Evolutionary conservation across 495 filamentous ascomycete species (phyloP).

Genomic region (Neurospora sp.): DNA sequence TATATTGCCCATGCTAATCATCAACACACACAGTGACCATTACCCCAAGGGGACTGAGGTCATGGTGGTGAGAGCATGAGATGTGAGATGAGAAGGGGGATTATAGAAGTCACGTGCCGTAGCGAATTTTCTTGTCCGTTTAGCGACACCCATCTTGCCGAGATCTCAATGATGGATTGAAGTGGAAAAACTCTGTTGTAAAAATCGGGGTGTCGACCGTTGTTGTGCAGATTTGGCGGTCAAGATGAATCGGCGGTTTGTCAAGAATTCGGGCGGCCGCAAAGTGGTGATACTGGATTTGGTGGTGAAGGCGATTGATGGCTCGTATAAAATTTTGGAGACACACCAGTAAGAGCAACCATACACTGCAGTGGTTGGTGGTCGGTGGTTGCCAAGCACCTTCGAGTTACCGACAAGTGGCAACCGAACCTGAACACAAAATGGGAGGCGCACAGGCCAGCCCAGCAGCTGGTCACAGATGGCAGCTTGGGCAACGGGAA

Average conservation of each 20-base stretch:
- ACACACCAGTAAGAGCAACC: background rate
- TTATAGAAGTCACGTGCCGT: conserved; percentile 15
- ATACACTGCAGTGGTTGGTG: background rate
- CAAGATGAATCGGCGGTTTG: background rate
- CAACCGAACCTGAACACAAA: background rate
- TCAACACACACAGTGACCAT: background rate
- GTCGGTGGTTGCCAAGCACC: background rate
- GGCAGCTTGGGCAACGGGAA: background rate
- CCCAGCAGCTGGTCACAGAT: background rate
- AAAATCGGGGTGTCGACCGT: background rate
- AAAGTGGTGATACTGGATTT: background rate
- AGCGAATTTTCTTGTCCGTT: conserved; percentile 22
- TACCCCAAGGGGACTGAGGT: background rate
- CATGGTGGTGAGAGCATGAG: background rate
- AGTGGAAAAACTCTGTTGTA: background rate
- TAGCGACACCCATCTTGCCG: conserved; percentile 23
- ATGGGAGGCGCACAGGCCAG: background rate
- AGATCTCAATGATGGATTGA: background rate
- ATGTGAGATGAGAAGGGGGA: background rate
- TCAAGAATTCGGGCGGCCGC: background rate
- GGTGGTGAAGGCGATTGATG: background rate
- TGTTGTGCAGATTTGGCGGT: background rate
- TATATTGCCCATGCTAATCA: background rate
- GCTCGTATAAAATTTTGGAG: background rate
- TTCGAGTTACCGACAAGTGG: background rate